Percentiles rank a stretch among this genome's conserved stretches.
Evolutionary conservation across 257 asterid genomes (phyloP).

Genomic region (Solanum neorickii): DNA sequence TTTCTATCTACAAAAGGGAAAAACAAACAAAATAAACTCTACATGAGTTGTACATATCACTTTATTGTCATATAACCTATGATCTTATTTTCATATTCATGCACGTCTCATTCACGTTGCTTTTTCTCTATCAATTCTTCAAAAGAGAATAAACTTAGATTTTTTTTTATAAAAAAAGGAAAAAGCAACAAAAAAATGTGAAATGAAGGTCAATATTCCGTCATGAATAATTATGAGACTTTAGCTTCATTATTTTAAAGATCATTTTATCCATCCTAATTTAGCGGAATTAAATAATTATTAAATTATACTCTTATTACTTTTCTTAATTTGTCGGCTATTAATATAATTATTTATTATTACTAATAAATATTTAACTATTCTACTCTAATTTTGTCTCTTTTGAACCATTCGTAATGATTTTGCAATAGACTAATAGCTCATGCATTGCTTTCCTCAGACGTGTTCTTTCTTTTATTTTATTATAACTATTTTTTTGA

Average conservation of each 20-base stretch:
- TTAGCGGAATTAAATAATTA: not conserved
- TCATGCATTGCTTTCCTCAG: not conserved
- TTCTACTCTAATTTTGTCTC: not conserved
- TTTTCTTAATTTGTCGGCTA: not conserved
- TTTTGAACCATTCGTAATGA: not conserved
- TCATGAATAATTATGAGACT: not conserved
- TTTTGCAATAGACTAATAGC: not conserved
- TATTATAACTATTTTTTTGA: not conserved
- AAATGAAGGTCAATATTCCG: conserved; percentile 2
- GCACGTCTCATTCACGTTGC: conserved; percentile 55
- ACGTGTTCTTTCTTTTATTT: not conserved
- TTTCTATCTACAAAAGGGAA: not conserved
- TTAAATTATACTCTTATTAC: not conserved
- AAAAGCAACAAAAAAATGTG: not conserved
- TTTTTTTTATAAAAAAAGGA: no score
- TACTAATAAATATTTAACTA: not conserved
- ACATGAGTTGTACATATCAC: not conserved
- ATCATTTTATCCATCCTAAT: not conserved
- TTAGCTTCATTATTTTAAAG: not conserved
- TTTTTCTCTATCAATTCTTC: not conserved
- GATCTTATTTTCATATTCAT: conserved; percentile 19
- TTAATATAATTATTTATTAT: not conserved
- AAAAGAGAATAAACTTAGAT: not conserved
- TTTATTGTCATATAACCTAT: not conserved
- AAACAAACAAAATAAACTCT: not conserved